Conservation (phyloP, 208 protist species). For the Vickermania spadyakhi region DNA sequence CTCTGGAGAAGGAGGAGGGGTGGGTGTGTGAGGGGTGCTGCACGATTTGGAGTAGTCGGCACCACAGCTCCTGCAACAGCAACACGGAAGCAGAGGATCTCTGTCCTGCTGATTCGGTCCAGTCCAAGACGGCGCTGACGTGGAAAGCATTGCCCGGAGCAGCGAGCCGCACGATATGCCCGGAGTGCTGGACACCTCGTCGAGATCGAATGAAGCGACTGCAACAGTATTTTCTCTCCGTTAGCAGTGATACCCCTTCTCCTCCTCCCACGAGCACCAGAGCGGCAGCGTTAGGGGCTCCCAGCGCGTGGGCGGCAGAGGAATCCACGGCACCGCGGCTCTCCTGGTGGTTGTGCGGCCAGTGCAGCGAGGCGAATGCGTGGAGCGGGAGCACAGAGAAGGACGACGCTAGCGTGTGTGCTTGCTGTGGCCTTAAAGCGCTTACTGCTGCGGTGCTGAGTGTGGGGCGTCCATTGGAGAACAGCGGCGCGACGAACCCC, state of each 20-base stretch:
- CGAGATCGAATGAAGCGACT: not conserved
- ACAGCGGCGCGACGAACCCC: too few species aligned
- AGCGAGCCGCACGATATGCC: not conserved
- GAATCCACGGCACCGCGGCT: not conserved
- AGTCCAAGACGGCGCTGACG: constrained; percentile 13
- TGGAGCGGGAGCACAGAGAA: not conserved
- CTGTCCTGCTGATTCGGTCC: constrained; percentile 1
- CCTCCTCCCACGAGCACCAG: too few species aligned
- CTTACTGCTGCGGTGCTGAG: not conserved
- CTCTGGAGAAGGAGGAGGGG: not conserved
- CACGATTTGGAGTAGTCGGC: not conserved
- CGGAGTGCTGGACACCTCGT: not conserved
- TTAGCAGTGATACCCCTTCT: too few species aligned
- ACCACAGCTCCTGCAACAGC: not conserved
- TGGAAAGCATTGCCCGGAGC: constrained; percentile 17
- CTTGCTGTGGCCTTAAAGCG: not conserved
- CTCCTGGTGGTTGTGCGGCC: too few species aligned
- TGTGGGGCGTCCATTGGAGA: not conserved
- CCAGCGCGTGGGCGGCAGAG: not conserved
- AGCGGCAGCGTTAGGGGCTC: too few species aligned
- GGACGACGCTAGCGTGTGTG: not conserved
- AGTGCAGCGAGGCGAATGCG: too few species aligned
- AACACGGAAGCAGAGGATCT: not conserved
- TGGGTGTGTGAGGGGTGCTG: not conserved
- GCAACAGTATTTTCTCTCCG: not conserved